A percentile compares a stretch with the other conserved stretches of the same genome.
These are phyloP conservation scores for Citrus glauca DNA, from an alignment of 345 rosid species.

Conservation along the genomic window DNA sequence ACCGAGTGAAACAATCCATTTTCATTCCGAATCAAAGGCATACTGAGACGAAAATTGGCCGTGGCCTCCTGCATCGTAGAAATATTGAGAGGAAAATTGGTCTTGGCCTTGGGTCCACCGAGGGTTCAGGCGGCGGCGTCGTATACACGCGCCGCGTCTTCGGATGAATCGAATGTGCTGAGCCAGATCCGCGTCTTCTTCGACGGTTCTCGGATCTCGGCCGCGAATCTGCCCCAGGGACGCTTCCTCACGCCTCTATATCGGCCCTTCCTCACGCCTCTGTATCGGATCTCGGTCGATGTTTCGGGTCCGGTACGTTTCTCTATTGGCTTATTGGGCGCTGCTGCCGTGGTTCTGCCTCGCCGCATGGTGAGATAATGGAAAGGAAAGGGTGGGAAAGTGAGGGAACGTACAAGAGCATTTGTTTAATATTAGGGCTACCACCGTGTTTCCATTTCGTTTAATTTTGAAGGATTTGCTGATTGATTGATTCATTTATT, in stretches of 20 bases:
- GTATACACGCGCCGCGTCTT: conserved; percentile 32
- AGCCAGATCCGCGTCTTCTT: conserved; percentile 36
- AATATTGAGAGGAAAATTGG: conserved; percentile 20
- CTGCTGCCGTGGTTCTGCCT: background rate
- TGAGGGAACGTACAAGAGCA: too few species aligned
- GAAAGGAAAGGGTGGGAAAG: too few species aligned
- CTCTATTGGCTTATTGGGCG: background rate
- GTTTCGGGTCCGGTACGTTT: background rate
- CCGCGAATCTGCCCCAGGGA: conserved; percentile 36
- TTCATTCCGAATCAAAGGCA: background rate
- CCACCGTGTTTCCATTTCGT: too few species aligned
- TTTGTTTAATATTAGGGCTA: background rate
- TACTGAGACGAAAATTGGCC: conserved; percentile 22
- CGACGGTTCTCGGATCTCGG: conserved; percentile 38
- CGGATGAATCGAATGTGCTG: too few species aligned
- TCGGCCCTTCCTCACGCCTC: too few species aligned
- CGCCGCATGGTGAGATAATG: conserved; percentile 13
- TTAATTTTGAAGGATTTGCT: background rate
- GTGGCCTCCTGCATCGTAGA: conserved; percentile 17
- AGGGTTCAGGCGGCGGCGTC: conserved; percentile 23
- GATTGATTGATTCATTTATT: too few species aligned
- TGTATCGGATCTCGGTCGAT: conserved; percentile 9
- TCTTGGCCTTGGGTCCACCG: conserved; percentile 34
- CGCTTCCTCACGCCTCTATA: conserved; percentile 34
- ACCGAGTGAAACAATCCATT: background rate